Conservation (phyloP, 169 alveolate species). For the Plasmodium gonderi region DNA sequence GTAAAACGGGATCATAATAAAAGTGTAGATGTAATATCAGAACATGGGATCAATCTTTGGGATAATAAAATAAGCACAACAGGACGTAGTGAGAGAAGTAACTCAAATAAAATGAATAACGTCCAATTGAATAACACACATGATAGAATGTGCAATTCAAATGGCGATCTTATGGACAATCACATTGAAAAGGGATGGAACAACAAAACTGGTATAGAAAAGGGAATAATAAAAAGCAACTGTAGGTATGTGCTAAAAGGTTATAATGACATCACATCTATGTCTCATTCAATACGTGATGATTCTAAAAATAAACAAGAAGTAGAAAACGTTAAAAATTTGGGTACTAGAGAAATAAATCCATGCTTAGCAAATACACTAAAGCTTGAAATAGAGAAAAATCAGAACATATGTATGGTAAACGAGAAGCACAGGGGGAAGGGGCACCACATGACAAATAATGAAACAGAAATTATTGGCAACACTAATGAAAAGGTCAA, state of each 20-base stretch:
- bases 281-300: background rate
- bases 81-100: too few relatives aligned
- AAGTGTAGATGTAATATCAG: too few relatives aligned
- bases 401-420: background rate
- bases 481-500: background rate
- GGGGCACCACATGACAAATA: background rate
- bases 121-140: background rate
- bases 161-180: background rate
- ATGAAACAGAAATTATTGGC: background rate
- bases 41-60: too few relatives aligned
- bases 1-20: too few relatives aligned
- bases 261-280: background rate
- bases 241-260: constrained; percentile 25
- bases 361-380: background rate
- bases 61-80: too few relatives aligned
- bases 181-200: background rate
- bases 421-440: background rate
- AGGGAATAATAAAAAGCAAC: constrained; percentile 23
- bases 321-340: background rate
- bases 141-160: background rate
- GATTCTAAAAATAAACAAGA: background rate
- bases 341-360: background rate
- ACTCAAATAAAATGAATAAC: background rate
- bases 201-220: constrained; percentile 9
- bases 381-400: background rate